Conservation (phyloP, 2,329 filamentous ascomycete species). For the Colletotrichum sp. region DNA sequence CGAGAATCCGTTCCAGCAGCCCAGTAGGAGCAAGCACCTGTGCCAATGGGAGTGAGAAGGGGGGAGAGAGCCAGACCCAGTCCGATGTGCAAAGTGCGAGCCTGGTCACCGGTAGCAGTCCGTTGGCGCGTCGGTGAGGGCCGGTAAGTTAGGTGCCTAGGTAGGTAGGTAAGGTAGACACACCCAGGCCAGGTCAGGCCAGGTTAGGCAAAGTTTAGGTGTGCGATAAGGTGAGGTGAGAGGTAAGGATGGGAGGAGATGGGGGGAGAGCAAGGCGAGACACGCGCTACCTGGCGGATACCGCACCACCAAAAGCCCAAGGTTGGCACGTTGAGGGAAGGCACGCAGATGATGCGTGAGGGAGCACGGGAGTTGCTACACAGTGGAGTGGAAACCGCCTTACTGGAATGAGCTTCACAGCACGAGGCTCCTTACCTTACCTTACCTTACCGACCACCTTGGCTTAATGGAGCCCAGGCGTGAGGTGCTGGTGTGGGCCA, state of each 20-base stretch:
- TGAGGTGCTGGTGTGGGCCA: neutral
- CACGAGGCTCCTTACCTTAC: neutral
- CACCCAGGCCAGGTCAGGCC: neutral
- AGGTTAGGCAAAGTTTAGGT: neutral
- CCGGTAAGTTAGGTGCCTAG: neutral
- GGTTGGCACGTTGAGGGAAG: neutral
- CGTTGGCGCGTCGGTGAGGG: neutral
- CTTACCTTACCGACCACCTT: neutral
- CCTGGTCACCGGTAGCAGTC: neutral
- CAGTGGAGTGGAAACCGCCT: neutral
- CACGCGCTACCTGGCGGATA: neutral
- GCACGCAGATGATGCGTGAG: slow-evolving; percentile 10
- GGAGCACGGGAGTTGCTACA: neutral
- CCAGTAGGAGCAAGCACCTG: neutral
- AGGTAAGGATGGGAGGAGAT: neutral
- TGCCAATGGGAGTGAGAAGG: neutral
- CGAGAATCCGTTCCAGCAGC: neutral
- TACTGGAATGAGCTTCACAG: neutral
- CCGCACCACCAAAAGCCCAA: neutral
- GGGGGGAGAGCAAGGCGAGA: neutral
- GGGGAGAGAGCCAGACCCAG: neutral
- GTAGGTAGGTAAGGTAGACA: neutral
- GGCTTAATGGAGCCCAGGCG: neutral
- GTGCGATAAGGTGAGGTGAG: neutral
- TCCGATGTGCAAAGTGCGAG: neutral